Evolutionary conservation across 2,329 filamentous ascomycete species (phyloP).

Genomic region (Calycina herbarum): DNA sequence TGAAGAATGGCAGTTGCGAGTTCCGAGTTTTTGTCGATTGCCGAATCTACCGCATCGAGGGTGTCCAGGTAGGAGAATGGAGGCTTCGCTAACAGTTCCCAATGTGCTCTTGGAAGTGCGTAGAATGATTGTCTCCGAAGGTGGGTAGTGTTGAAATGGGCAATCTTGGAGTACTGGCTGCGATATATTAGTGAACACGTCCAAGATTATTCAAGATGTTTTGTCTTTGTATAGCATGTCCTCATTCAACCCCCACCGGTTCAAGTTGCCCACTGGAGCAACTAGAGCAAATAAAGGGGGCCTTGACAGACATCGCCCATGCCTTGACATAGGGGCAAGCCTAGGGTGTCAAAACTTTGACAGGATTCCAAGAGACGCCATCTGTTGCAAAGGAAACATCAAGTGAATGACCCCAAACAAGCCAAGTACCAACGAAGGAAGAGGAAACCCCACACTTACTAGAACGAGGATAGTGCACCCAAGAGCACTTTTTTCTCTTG

Average conservation of each 20-base stretch:
- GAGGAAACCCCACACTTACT: conserved; percentile 55
- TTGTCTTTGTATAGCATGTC: background rate
- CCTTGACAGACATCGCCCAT: too few species aligned
- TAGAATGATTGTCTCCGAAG: conserved; percentile 91
- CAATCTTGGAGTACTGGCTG: conserved; percentile 80
- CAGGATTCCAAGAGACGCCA: too few species aligned
- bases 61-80: conserved; percentile 83
- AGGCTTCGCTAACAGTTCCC: conserved; percentile 75
- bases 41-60: conserved; percentile 76
- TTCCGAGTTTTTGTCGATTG: conserved; percentile 85
- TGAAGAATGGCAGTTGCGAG: conserved; percentile 76
- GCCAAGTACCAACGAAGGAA: conserved; percentile 1
- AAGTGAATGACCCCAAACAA: background rate
- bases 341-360: too few species aligned
- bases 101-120: conserved; percentile 79
- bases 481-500: conserved; percentile 81
- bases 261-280: background rate
- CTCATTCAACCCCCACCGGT: background rate
- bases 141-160: conserved; percentile 90
- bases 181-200: background rate
- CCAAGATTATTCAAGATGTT: background rate
- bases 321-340: too few species aligned
- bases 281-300: background rate
- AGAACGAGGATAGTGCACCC: conserved; percentile 83
- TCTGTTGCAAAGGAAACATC: background rate